A percentile compares a stretch with the other conserved stretches of the same genome.
Conservation (phyloP, 1,284 basidiomycete species). For the Apiotrichum gamsii region DNA sequence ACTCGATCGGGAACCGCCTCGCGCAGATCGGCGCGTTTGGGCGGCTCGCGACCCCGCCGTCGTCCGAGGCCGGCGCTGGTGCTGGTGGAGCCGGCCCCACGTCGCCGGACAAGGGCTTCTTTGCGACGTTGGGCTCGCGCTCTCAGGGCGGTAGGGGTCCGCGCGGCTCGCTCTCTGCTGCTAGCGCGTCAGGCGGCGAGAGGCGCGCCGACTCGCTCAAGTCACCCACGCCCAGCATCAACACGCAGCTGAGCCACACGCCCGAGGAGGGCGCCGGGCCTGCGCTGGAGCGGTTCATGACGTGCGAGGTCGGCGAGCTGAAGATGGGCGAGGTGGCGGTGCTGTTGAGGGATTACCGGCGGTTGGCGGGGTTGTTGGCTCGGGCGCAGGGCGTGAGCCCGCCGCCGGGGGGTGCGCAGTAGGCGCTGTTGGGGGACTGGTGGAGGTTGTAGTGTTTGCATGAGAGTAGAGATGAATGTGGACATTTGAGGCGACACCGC, state of each 20-base stretch:
- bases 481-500: too few relatives aligned
- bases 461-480: too few relatives aligned
- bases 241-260: neutral
- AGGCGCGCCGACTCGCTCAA: neutral
- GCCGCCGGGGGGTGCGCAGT: too few relatives aligned
- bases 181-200: too few relatives aligned
- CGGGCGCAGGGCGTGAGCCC: slow-evolving; percentile 11
- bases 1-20: slow-evolving; percentile 12
- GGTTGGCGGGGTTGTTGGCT: slow-evolving; percentile 41
- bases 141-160: too few relatives aligned
- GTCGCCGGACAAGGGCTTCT: neutral
- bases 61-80: neutral
- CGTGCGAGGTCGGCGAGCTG: slow-evolving; percentile 60
- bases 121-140: slow-evolving; percentile 6
- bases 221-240: neutral
- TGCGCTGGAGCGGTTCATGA: slow-evolving; percentile 44
- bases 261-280: slow-evolving; percentile 28
- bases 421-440: too few relatives aligned
- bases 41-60: neutral
- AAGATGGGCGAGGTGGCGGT: slow-evolving; percentile 66
- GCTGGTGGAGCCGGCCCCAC: too few relatives aligned
- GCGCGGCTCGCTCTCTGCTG: too few relatives aligned
- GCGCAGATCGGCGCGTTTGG: slow-evolving; percentile 8
- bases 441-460: too few relatives aligned
- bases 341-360: slow-evolving; percentile 66